Evolutionary conservation across 1,284 basidiomycete species (phyloP).

Genomic region (Irpex sp.): DNA sequence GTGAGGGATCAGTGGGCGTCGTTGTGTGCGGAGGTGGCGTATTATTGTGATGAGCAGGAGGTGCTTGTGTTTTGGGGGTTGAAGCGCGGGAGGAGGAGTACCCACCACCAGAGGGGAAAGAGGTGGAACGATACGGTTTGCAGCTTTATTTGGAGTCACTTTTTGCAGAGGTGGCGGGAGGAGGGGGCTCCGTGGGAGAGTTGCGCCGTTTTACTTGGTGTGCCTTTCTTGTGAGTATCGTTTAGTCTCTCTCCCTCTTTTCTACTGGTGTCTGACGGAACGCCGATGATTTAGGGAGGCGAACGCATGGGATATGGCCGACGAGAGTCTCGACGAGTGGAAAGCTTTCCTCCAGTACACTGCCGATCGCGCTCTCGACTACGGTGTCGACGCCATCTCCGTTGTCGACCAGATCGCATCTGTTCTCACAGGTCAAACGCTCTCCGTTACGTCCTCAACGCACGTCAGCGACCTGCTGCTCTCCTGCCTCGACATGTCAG

Average conservation of each 20-base stretch:
- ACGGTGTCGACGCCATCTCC: constrained; percentile 45
- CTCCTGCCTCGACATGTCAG: constrained; percentile 45
- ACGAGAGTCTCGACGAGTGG: constrained; percentile 55
- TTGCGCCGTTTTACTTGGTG: constrained; percentile 48
- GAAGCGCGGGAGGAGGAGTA: constrained; percentile 4
- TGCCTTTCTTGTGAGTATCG: constrained; percentile 56
- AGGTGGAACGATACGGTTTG: constrained; percentile 26
- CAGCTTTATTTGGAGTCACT: constrained; percentile 51
- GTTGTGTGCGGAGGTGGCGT: constrained; percentile 49
- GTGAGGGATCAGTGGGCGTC: constrained; percentile 52
- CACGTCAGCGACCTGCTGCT: constrained; percentile 61
- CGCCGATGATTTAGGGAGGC: constrained; percentile 32
- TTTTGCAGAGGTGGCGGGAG: constrained; percentile 49
- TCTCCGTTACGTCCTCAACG: constrained; percentile 38
- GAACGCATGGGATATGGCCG: constrained; percentile 50
- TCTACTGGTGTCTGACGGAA: too few species aligned
- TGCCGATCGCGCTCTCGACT: constrained; percentile 52
- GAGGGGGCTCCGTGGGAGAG: constrained; percentile 47
- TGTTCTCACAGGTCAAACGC: constrained; percentile 40
- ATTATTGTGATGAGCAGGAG: constrained; percentile 40
- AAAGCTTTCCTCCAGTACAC: constrained; percentile 49
- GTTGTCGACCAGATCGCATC: constrained; percentile 55
- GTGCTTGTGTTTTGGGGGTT: constrained; percentile 51
- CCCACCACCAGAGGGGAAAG: neutral
- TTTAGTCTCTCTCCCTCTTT: neutral